Conservation (phyloP, 2,329 filamentous ascomycete species). For the Ophiostoma australiae region DNA sequence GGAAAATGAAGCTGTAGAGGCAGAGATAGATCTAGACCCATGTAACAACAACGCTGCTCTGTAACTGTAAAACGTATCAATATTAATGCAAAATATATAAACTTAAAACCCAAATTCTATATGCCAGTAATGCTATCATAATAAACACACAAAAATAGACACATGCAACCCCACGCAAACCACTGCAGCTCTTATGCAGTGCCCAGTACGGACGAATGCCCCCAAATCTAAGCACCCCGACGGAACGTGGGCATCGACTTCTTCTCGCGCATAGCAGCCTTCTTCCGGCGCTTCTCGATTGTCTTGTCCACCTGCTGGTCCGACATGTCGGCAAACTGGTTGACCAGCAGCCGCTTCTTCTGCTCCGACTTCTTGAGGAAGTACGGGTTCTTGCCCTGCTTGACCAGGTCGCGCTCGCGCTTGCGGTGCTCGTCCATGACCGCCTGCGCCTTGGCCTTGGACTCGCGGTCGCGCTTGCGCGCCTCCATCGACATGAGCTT, state of each 20-base stretch:
- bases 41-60: slow-evolving; percentile 14
- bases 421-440: slow-evolving; percentile 70
- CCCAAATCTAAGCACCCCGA: slow-evolving; percentile 34
- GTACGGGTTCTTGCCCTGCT: slow-evolving; percentile 86
- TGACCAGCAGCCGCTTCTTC: slow-evolving; percentile 76
- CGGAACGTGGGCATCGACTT: slow-evolving; percentile 58
- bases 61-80: slow-evolving; percentile 13
- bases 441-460: slow-evolving; percentile 64
- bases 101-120: neutral
- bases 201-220: neutral
- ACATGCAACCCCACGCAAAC: slow-evolving; percentile 31
- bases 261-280: slow-evolving; percentile 79
- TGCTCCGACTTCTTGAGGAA: slow-evolving; percentile 89
- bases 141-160: neutral
- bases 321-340: slow-evolving; percentile 78
- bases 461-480: slow-evolving; percentile 63
- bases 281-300: slow-evolving; percentile 85
- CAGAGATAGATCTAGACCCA: neutral
- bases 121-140: slow-evolving; percentile 3
- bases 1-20: slow-evolving; percentile 33
- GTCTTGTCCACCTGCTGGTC: slow-evolving; percentile 77
- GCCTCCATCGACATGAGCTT: slow-evolving; percentile 74
- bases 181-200: neutral
- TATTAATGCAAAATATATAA: neutral
- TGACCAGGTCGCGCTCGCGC: slow-evolving; percentile 78